Conservation (phyloP, 352 stramenopile genomes). For the Pythium monospermum region DNA sequence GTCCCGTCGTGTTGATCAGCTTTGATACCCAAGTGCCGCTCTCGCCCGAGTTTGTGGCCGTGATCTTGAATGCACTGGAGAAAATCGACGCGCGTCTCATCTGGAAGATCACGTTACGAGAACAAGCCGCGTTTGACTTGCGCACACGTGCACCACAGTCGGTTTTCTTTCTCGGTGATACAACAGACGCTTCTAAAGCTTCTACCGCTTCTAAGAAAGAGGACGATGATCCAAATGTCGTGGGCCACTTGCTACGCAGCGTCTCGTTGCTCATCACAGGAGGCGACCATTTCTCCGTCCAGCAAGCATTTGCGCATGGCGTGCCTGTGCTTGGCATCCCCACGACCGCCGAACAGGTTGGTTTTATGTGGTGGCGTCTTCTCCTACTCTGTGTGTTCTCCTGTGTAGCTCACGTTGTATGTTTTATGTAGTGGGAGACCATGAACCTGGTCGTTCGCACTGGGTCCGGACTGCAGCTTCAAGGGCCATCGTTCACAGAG, state of each 20-base stretch:
- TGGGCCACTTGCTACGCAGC: slow-evolving; percentile 27
- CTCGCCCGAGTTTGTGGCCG: slow-evolving; percentile 43
- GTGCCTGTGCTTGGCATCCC: slow-evolving; percentile 67
- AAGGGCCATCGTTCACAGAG: slow-evolving; percentile 31
- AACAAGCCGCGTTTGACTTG: slow-evolving; percentile 57
- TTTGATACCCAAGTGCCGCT: slow-evolving; percentile 46
- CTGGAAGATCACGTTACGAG: slow-evolving; percentile 52
- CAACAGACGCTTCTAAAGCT: slow-evolving; percentile 20
- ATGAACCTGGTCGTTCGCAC: slow-evolving; percentile 54
- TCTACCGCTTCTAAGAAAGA: too few species aligned
- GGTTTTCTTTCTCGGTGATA: slow-evolving; percentile 42
- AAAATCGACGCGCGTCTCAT: slow-evolving; percentile 42
- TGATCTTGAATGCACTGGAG: slow-evolving; percentile 55
- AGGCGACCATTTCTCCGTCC: slow-evolving; percentile 50
- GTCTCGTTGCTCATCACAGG: slow-evolving; percentile 54
- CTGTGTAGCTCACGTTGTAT: not conserved
- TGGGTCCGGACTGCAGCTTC: slow-evolving; percentile 42
- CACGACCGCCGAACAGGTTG: slow-evolving; percentile 64
- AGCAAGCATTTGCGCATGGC: slow-evolving; percentile 53
- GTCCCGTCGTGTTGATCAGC: slow-evolving; percentile 53
- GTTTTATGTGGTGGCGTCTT: not conserved
- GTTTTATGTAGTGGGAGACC: slow-evolving; percentile 38
- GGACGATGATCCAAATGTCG: slow-evolving; percentile 39
- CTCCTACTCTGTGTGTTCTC: not conserved
- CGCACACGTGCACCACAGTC: slow-evolving; percentile 34